These are phyloP conservation scores for Borovskyia barvae DNA, from an alignment of 208 protist genomes.

Conservation along the genomic window DNA sequence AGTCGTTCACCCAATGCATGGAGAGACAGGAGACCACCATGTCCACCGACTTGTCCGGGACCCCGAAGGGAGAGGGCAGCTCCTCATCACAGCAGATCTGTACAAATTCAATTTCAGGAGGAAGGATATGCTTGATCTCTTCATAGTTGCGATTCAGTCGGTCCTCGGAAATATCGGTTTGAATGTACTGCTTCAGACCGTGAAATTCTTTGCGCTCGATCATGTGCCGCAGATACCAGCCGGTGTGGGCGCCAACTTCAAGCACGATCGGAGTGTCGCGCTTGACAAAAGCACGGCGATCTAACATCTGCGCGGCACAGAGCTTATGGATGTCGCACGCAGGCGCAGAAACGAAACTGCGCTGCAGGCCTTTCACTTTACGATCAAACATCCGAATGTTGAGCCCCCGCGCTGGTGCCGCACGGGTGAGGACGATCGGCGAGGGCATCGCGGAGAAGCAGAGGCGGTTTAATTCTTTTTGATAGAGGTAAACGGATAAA, in stretches of 20 bases:
- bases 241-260: slow-evolving; percentile 83
- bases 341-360: slow-evolving; percentile 51
- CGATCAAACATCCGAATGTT: slow-evolving; percentile 81
- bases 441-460: no score
- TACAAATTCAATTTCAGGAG: slow-evolving; percentile 81
- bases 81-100: slow-evolving; percentile 91
- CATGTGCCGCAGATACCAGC: slow-evolving; percentile 89
- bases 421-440: slow-evolving; percentile 66
- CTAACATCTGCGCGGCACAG: slow-evolving; percentile 82
- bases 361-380: slow-evolving; percentile 76
- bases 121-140: slow-evolving; percentile 78
- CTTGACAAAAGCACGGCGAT: slow-evolving; percentile 81
- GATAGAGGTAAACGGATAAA: no score
- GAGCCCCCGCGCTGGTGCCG: slow-evolving; percentile 53
- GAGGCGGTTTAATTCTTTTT: no score
- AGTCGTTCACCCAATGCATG: slow-evolving; percentile 92
- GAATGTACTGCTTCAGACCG: slow-evolving; percentile 90
- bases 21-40: slow-evolving; percentile 87
- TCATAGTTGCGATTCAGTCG: slow-evolving; percentile 83
- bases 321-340: slow-evolving; percentile 84
- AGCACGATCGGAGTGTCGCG: slow-evolving; percentile 82
- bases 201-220: slow-evolving; percentile 74
- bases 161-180: slow-evolving; percentile 87
- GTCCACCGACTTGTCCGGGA: slow-evolving; percentile 83
- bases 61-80: slow-evolving; percentile 63